Evolutionary conservation across 768 basidiomycete species (phyloP).

Genomic region (Lentinula detonsa): DNA sequence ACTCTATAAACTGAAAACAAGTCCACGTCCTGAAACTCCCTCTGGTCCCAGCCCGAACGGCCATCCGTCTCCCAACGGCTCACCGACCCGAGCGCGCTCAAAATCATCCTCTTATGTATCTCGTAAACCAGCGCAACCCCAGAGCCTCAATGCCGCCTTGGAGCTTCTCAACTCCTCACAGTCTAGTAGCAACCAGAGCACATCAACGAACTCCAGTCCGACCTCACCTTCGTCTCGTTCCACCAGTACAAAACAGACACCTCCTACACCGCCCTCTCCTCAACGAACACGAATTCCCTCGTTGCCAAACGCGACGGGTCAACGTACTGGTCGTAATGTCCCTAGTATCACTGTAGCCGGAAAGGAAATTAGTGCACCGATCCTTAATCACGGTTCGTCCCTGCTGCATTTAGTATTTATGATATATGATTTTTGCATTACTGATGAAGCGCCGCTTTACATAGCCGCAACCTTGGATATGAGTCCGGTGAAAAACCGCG

Average conservation of each 20-base stretch:
- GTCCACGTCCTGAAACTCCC: conserved; percentile 11
- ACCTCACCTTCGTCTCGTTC: conserved; percentile 14
- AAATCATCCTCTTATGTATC: conserved; percentile 54
- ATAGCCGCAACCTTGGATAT: conserved; percentile 65
- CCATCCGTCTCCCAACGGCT: conserved; percentile 21
- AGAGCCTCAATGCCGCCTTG: conserved; percentile 67
- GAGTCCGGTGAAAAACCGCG: conserved; percentile 69
- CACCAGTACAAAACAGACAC: conserved; percentile 13
- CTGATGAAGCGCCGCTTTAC: conserved; percentile 11
- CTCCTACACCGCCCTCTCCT: conserved; percentile 34
- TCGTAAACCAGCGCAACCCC: conserved; percentile 51
- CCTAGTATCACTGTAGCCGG: conserved; percentile 46
- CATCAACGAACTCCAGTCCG: conserved; percentile 8
- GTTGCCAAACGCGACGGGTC: conserved; percentile 24
- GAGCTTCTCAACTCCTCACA: conserved; percentile 50
- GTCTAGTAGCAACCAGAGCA: conserved; percentile 19
- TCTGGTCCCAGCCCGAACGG: conserved; percentile 14
- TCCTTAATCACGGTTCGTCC: conserved; percentile 60
- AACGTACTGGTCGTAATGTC: conserved; percentile 26
- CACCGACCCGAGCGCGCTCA: conserved; percentile 39
- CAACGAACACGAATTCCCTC: conserved; percentile 34
- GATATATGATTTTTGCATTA: not conserved
- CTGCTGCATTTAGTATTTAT: not conserved
- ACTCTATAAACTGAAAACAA: conserved; percentile 22
- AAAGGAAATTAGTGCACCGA: conserved; percentile 63